phyloP scores from a whole-genome alignment of 1,284 basidiomycete species.

The Moniliophthora roreri region DNA sequence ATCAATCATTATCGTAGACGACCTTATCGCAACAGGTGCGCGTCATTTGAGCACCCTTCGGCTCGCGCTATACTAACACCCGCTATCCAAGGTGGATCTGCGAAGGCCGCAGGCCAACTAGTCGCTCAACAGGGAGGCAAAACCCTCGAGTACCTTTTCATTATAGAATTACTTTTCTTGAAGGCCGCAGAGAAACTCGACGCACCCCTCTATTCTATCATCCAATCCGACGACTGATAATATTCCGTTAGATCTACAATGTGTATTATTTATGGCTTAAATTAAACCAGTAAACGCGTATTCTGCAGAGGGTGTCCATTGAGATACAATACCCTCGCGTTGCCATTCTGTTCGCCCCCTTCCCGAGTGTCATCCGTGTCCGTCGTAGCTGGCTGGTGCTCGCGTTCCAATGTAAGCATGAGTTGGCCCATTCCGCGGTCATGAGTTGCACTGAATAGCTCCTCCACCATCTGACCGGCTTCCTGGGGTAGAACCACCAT shows the following conservation, averaged over 20 bases:
- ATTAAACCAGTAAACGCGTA: slow-evolving; percentile 65
- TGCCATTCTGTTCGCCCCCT: slow-evolving; percentile 22
- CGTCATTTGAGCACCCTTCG: not conserved
- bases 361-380: slow-evolving; percentile 18
- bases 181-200: slow-evolving; percentile 79
- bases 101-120: slow-evolving; percentile 91
- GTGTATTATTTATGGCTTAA: not conserved
- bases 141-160: slow-evolving; percentile 92
- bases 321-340: slow-evolving; percentile 62
- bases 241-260: slow-evolving; percentile 4
- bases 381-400: slow-evolving; percentile 29
- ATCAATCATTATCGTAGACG: slow-evolving; percentile 89
- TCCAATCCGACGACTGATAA: slow-evolving; percentile 68
- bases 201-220: slow-evolving; percentile 85
- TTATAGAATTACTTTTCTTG: slow-evolving; percentile 87
- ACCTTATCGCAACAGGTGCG: slow-evolving; percentile 93
- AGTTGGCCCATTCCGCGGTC: slow-evolving; percentile 46
- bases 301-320: slow-evolving; percentile 77
- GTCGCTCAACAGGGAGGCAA: slow-evolving; percentile 82
- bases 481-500: slow-evolving; percentile 58
- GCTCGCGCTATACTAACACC: not conserved
- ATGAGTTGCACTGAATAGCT: slow-evolving; percentile 55
- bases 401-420: slow-evolving; percentile 49
- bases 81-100: slow-evolving; percentile 76
- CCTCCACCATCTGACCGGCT: slow-evolving; percentile 49